These are phyloP conservation scores for Phytophthora capsici DNA, from an alignment of 352 stramenopile genomes.

Conservation along the genomic window DNA sequence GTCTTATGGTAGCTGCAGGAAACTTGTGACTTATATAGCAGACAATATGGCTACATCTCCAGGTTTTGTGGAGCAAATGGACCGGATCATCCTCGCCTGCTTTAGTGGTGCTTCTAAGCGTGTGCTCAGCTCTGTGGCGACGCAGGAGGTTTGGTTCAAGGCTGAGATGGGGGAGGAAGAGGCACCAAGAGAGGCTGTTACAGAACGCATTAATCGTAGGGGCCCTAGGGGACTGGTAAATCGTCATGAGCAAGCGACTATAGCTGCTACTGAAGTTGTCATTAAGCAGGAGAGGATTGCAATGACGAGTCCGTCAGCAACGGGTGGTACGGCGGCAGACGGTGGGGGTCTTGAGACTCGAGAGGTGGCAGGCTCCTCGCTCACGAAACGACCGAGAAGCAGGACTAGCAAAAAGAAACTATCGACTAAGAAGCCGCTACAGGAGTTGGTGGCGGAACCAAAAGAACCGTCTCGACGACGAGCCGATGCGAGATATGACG, in stretches of 20 bases:
- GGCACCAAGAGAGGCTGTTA: neutral
- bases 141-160: constrained; percentile 59
- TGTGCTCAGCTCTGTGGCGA: constrained; percentile 55
- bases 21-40: constrained; percentile 61
- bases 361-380: constrained; percentile 14
- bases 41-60: constrained; percentile 62
- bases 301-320: constrained; percentile 4
- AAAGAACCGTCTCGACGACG: constrained; percentile 24
- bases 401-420: constrained; percentile 35
- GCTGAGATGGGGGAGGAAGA: neutral
- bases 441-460: constrained; percentile 9
- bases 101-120: constrained; percentile 59
- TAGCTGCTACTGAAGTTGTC: constrained; percentile 6
- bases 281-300: constrained; percentile 30
- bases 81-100: constrained; percentile 71
- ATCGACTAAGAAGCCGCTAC: constrained; percentile 29
- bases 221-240: constrained; percentile 2
- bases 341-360: constrained; percentile 12
- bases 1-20: constrained; percentile 56
- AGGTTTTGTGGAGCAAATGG: constrained; percentile 68
- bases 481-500: constrained; percentile 10
- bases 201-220: neutral
- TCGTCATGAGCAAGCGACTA: neutral
- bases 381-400: constrained; percentile 26
- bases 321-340: constrained; percentile 9